These are phyloP conservation scores for Spathaspora sp. DNA, from an alignment of 805 yeast genomes.

Conservation along the genomic window DNA sequence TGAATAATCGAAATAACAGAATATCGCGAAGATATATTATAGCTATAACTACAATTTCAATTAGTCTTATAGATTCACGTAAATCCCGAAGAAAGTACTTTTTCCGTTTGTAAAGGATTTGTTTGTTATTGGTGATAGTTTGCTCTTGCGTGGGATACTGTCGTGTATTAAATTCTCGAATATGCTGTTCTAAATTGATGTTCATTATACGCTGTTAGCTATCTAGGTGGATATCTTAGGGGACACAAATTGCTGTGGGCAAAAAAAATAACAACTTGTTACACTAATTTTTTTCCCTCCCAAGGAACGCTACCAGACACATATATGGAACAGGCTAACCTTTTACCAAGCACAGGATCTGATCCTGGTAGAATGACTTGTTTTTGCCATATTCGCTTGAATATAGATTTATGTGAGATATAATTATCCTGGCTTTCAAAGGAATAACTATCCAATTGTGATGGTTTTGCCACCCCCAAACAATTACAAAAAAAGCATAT, in stretches of 20 bases:
- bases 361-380: too few relatives aligned
- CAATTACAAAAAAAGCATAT: too few relatives aligned
- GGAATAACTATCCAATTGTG: too few relatives aligned
- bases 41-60: slow-evolving; percentile 34
- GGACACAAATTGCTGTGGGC: neutral
- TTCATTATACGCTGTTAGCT: neutral
- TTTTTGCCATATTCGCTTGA: too few relatives aligned
- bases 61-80: slow-evolving; percentile 25
- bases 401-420: too few relatives aligned
- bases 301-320: too few relatives aligned
- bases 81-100: slow-evolving; percentile 35
- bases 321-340: too few relatives aligned
- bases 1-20: slow-evolving; percentile 27
- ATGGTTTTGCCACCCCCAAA: too few relatives aligned
- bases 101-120: slow-evolving; percentile 40
- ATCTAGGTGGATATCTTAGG: neutral
- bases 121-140: slow-evolving; percentile 36
- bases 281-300: too few relatives aligned
- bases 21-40: slow-evolving; percentile 40
- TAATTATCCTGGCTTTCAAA: too few relatives aligned
- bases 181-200: slow-evolving; percentile 13
- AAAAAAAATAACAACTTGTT: too few relatives aligned
- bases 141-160: slow-evolving; percentile 35
- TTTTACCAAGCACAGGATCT: too few relatives aligned
- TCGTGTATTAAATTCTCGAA: slow-evolving; percentile 25